Conservation (phyloP, 352 stramenopile genomes). For the Phytophthora vignae region DNA sequence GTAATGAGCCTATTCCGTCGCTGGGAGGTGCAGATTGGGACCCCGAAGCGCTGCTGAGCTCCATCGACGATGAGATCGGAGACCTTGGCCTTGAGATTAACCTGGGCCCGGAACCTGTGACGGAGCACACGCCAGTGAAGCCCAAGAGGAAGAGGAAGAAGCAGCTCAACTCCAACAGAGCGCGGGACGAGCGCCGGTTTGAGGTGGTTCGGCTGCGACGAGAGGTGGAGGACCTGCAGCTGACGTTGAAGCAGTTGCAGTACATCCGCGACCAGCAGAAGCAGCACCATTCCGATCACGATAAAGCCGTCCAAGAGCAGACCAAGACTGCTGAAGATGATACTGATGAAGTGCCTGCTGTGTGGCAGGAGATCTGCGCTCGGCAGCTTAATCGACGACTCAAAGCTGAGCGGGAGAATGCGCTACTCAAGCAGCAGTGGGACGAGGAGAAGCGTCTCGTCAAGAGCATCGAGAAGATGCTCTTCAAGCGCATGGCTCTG, state of each 20-base stretch:
- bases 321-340: not conserved
- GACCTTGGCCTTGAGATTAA: constrained; percentile 11
- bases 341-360: constrained; percentile 7
- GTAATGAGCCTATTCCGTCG: not conserved
- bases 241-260: constrained; percentile 27
- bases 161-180: constrained; percentile 36
- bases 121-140: not conserved
- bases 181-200: constrained; percentile 32
- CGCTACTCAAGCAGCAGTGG: constrained; percentile 34
- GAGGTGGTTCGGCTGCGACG: constrained; percentile 29
- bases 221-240: constrained; percentile 26
- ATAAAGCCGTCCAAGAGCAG: not conserved
- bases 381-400: constrained; percentile 27
- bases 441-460: constrained; percentile 40
- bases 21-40: constrained; percentile 8
- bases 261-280: constrained; percentile 11
- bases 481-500: constrained; percentile 26
- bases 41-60: constrained; percentile 17
- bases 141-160: constrained; percentile 24
- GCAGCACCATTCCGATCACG: no score
- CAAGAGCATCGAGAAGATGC: constrained; percentile 42
- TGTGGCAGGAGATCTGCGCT: constrained; percentile 41
- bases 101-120: not conserved
- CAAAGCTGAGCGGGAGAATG: constrained; percentile 39
- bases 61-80: constrained; percentile 20